These are phyloP conservation scores for Chenopodium album DNA, from an alignment of 148 eudicot genomes.

Conservation along the genomic window DNA sequence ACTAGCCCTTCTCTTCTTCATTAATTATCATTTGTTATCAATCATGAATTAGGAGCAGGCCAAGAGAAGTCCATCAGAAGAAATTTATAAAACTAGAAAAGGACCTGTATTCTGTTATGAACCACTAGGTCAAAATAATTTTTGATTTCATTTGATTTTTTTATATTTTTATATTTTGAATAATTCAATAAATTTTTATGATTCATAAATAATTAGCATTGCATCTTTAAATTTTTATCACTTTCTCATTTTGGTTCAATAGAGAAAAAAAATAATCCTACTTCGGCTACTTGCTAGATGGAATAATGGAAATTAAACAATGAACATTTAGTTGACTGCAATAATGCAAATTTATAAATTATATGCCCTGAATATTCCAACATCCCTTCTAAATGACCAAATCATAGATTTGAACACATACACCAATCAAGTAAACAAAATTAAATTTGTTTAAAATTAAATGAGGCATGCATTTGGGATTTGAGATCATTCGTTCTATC, in stretches of 20 bases:
- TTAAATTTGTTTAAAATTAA: too few relatives aligned
- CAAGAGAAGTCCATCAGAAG: background rate
- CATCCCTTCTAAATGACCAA: too few relatives aligned
- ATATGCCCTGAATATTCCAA: background rate
- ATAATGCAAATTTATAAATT: background rate
- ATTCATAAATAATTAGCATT: background rate
- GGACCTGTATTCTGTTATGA: background rate
- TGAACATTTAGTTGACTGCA: background rate
- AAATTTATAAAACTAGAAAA: constrained; percentile 4
- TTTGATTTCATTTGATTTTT: background rate
- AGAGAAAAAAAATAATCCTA: background rate
- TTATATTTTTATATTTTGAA: background rate
- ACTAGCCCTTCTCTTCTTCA: background rate
- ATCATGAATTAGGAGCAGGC: background rate
- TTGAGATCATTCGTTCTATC: too few relatives aligned
- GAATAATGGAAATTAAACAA: background rate
- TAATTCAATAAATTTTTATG: background rate
- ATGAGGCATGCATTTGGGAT: too few relatives aligned
- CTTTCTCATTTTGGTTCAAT: background rate
- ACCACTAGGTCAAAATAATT: background rate
- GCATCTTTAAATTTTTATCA: background rate
- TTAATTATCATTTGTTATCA: background rate
- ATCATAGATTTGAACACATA: background rate
- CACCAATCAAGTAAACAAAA: too few relatives aligned
- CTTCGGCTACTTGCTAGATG: background rate